These are phyloP conservation scores for Geotrichum ghanense DNA, from an alignment of 805 yeast genomes.

Conservation along the genomic window DNA sequence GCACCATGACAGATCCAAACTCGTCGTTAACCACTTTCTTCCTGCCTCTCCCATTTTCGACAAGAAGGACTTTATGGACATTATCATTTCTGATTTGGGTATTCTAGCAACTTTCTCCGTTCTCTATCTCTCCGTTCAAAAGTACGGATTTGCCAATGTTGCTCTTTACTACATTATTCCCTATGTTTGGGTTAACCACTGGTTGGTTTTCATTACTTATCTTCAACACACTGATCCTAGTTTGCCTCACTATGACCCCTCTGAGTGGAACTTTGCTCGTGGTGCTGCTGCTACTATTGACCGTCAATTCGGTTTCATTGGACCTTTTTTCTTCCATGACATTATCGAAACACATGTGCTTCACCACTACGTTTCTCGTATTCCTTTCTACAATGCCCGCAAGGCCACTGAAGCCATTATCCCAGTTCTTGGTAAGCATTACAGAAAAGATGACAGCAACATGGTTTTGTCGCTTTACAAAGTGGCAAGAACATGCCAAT, in stretches of 20 bases:
- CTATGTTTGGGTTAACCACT: slow-evolving; percentile 72
- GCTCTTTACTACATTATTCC: slow-evolving; percentile 67
- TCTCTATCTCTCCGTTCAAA: slow-evolving; percentile 48
- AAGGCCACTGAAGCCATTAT: slow-evolving; percentile 67
- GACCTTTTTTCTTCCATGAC: slow-evolving; percentile 72
- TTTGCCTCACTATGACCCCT: slow-evolving; percentile 68
- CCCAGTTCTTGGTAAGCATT: slow-evolving; percentile 78
- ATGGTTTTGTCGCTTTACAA: slow-evolving; percentile 58
- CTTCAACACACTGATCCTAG: slow-evolving; percentile 74
- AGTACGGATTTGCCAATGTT: slow-evolving; percentile 52
- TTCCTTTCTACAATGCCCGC: slow-evolving; percentile 74
- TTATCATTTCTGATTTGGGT: slow-evolving; percentile 66
- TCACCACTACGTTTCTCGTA: slow-evolving; percentile 74
- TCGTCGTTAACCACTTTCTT: slow-evolving; percentile 53
- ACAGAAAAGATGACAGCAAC: slow-evolving; percentile 53
- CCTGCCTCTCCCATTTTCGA: slow-evolving; percentile 71
- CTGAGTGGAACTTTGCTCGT: slow-evolving; percentile 66
- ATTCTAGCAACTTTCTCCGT: slow-evolving; percentile 39
- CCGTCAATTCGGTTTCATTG: slow-evolving; percentile 72
- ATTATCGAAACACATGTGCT: slow-evolving; percentile 84
- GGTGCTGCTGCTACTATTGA: slow-evolving; percentile 89
- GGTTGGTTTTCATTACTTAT: slow-evolving; percentile 80
- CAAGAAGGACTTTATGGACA: slow-evolving; percentile 57
- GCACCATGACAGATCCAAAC: slow-evolving; percentile 37
- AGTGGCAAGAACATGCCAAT: slow-evolving; percentile 53